A percentile compares a stretch with the other conserved stretches of the same genome.
Conservation (phyloP, 805 yeast genomes). For the Metschnikowia matae region DNA sequence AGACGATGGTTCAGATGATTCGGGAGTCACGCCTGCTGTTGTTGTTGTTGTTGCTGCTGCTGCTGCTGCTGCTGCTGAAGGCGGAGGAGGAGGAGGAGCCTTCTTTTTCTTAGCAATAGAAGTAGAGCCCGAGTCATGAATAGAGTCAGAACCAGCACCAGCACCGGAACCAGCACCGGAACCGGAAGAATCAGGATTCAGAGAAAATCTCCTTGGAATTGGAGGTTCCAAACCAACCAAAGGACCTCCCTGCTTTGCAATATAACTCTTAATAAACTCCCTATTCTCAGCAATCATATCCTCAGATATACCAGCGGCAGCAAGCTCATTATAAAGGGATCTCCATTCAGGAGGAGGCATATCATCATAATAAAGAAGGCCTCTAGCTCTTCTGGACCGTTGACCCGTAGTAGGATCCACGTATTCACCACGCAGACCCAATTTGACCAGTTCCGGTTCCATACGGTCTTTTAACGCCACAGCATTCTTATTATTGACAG, state of each 20-base stretch:
- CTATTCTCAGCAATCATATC: slow-evolving; percentile 87
- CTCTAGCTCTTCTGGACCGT: slow-evolving; percentile 52
- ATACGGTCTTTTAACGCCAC: slow-evolving; percentile 62
- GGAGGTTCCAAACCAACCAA: slow-evolving; percentile 84
- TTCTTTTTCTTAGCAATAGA: neutral
- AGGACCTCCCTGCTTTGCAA: slow-evolving; percentile 70
- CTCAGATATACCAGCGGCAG: slow-evolving; percentile 74
- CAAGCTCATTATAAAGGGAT: slow-evolving; percentile 65
- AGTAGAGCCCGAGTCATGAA: neutral
- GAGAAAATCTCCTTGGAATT: slow-evolving; percentile 48
- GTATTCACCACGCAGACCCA: slow-evolving; percentile 67
- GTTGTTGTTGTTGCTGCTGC: neutral
- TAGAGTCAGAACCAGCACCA: neutral
- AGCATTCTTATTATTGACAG: slow-evolving; percentile 83
- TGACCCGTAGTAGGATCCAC: slow-evolving; percentile 47
- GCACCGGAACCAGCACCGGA: neutral
- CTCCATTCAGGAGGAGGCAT: slow-evolving; percentile 86
- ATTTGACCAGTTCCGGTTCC: slow-evolving; percentile 21
- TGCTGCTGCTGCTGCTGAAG: neutral
- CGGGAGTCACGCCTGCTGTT: neutral
- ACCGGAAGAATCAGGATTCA: too few relatives aligned
- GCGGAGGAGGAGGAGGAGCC: slow-evolving; percentile 2
- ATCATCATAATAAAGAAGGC: slow-evolving; percentile 68
- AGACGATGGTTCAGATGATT: slow-evolving; percentile 5
- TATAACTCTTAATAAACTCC: slow-evolving; percentile 76